These are phyloP conservation scores for Boechera retrofracta DNA, from an alignment of 345 rosid genomes.

Conservation along the genomic window DNA sequence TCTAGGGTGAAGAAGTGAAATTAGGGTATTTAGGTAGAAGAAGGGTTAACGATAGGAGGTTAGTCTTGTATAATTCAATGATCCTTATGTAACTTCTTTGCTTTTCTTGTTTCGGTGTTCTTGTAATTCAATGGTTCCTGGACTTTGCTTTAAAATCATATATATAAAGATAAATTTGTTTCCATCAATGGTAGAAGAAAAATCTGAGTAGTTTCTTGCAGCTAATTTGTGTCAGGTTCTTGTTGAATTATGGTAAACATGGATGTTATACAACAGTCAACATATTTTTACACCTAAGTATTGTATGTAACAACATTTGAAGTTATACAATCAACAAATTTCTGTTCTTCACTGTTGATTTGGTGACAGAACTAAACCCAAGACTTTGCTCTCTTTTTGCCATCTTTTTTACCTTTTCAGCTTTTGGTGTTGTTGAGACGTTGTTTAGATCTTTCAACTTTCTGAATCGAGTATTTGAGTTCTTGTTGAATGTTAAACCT, in stretches of 20 bases:
- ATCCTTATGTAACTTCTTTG: neutral
- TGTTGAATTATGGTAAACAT: neutral
- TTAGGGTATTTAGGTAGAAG: slow-evolving; percentile 16
- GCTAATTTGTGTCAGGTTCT: neutral
- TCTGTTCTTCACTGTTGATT: neutral
- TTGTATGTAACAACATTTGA: neutral
- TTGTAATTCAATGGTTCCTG: slow-evolving; percentile 28
- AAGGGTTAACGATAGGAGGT: slow-evolving; percentile 11
- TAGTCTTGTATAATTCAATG: slow-evolving; percentile 43
- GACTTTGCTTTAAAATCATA: slow-evolving; percentile 18
- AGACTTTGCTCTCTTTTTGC: neutral
- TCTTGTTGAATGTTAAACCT: slow-evolving; percentile 80
- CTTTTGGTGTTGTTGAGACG: slow-evolving; percentile 21
- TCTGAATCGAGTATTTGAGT: slow-evolving; percentile 67
- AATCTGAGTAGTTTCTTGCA: neutral
- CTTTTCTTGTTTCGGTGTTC: neutral
- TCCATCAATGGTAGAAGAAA: slow-evolving; percentile 1
- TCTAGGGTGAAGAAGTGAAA: slow-evolving; percentile 50
- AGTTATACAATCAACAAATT: neutral
- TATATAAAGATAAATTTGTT: neutral
- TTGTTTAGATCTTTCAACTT: slow-evolving; percentile 58
- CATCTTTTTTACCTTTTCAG: neutral
- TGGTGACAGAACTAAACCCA: neutral
- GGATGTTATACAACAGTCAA: neutral
- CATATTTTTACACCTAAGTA: neutral